Base-by-base conservation (phyloP, 140 eudicot species). In the Senecio squalidus region DNA sequence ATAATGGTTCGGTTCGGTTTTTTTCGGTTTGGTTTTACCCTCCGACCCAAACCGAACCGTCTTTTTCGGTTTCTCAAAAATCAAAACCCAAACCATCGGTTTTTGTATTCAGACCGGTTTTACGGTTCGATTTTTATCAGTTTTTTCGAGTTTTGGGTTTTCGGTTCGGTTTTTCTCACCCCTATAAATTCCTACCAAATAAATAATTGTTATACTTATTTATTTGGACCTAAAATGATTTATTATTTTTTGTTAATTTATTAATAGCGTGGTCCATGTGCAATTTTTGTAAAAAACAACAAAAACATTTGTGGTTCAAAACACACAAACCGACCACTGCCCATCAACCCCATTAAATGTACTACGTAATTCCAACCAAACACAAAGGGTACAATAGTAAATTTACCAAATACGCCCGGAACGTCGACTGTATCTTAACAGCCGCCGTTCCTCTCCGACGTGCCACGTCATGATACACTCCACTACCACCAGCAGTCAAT, bases 381-480 rank as follows among this genome's bases (percentile, higher is more conserved):
- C 26, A 15, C n/a, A 20, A 52, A 17, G 71, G 74, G 55, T 18
- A 60, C 7, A 4, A 4, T 2, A 27, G 80, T 74, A 57, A 74
- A 36, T 57, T 52, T 28, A 89, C 97, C 95, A 89, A 65, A 58
- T 89, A 89, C 23, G 92, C 93, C 52, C 97, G 78, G 62, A 89
- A 85, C 27, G 84, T 81, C 49, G 95, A 80, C 82, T 89, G 97
- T 69, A 89, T 79, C 77, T 61, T 77, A 22, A 85, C 80, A 9
- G 89, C 93, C 22, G 95, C 93, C 63, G 52, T 16, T 0, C 55
- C 73, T n/a, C 68, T 55, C 72, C 83, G 74, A 25, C 82, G 73
- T 7, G 69, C 87, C 6, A 18, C 58, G 54, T 69, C 72, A 27
- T 31, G 16, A 40, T 26, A 67, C 11, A 25, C 57, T 25, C 41